Evolutionary conservation across 1,139 yeast genomes (phyloP).

Genomic region (Taphrina sp.): DNA sequence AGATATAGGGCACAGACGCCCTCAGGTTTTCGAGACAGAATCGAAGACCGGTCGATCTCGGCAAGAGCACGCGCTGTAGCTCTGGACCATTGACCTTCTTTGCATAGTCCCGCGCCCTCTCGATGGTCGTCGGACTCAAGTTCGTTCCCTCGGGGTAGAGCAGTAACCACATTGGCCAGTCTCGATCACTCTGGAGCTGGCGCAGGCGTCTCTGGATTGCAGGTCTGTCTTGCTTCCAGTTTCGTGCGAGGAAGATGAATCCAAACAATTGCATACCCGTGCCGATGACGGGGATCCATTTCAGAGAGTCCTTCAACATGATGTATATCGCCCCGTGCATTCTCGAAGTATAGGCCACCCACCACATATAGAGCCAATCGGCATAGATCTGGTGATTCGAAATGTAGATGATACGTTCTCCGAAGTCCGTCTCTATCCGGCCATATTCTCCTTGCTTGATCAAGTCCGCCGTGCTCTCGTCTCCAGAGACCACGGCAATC

Average conservation of each 20-base stretch:
- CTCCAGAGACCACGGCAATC: constrained; percentile 44
- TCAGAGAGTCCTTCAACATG: constrained; percentile 74
- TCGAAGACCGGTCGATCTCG: constrained; percentile 77
- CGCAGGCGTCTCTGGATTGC: constrained; percentile 53
- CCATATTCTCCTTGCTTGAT: constrained; percentile 40
- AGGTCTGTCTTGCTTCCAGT: constrained; percentile 75
- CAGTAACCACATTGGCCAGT: constrained; percentile 54
- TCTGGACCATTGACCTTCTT: constrained; percentile 48
- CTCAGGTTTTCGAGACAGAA: constrained; percentile 61
- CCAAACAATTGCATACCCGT: constrained; percentile 79
- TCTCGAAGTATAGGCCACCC: constrained; percentile 67
- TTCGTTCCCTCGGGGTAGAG: constrained; percentile 97
- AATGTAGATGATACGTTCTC: constrained; percentile 57
- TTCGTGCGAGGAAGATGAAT: constrained; percentile 53
- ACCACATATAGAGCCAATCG: constrained; percentile 95
- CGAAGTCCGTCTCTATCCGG: constrained; percentile 42
- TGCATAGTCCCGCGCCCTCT: constrained; percentile 59
- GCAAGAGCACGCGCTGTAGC: constrained; percentile 68
- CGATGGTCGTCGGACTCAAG: constrained; percentile 62
- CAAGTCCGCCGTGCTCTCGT: constrained; percentile 40
- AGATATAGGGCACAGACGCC: constrained; percentile 62
- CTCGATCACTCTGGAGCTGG: constrained; percentile 25
- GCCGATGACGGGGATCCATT: constrained; percentile 74
- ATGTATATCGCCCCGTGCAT: constrained; percentile 65
- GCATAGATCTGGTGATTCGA: constrained; percentile 80